Evolutionary conservation across 768 basidiomycete genomes (phyloP), one percentile per base, ranked within the genome.

Genomic region (Russula vinacea): DNA sequence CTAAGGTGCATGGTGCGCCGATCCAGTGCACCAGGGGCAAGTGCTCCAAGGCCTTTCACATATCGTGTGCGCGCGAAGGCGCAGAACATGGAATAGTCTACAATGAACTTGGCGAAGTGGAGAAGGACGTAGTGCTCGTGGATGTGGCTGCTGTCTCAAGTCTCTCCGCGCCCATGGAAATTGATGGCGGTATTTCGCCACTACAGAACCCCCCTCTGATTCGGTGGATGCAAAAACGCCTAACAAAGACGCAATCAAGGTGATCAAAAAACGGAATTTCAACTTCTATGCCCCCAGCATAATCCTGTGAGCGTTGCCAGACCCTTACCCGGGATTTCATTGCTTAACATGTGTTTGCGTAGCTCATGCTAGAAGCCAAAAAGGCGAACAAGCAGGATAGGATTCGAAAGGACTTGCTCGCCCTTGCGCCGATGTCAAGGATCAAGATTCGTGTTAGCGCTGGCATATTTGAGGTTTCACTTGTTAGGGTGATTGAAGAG

Each of bases 21-120:
- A 86, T 97, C 29, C 95, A 98, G 72, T 98, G 95, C 73, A 91
- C 92, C 17, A 92, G 91, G 74, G 94, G 94, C 51, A 96, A 94
- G 76, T 98, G 95, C 70, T 81, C 90, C 13, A 91, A 90, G 72
- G 91, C 95, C 0, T 97, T 93, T 76, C 96, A 98, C 71, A 89
- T 97, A 33, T 88, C 87, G 3, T 99, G 97, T 73, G 96, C 97
- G 0, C 77, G 80, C 47, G 80, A 84, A 22, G 84, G 85, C 1
- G 75, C 74, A 13, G 76, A 76, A 3, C 72, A 76, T 5, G 83
- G 82, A 11, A 81, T 91, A 49, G 77, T 84, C 26, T 92, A 87
- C 70, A 75, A 74, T 1, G 79, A 89, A 39, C 53, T 87, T n/a
- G 77, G 81, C 55, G 88, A 89, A 69, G 83, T 91, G 0, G 88